Base-by-base conservation (phyloP, 2,329 filamentous ascomycete genomes). In the Phialocephala sp. region DNA sequence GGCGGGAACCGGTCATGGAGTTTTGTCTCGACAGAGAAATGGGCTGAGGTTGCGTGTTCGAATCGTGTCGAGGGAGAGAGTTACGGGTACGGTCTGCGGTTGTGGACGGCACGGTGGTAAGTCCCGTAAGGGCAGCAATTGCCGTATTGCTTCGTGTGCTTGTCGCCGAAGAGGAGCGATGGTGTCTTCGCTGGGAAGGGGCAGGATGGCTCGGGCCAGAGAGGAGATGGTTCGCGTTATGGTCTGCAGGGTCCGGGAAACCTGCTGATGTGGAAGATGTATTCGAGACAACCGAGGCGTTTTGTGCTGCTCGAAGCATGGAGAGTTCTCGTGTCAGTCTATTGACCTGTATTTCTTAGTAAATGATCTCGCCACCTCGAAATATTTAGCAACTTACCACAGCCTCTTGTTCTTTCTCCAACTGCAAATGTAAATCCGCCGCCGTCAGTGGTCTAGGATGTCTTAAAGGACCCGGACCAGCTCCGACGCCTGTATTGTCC, bases 361-460 rank as follows among this genome's bases (percentile, higher is more conserved):
- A n/a, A 2, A 32, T 55, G 58, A 11, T 43, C 41, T 9, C 22
- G 12, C 32, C 14, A 58, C 5, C 1, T n/a, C 2, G 35, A 9
- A 54, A 6, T 18, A 36, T n/a, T 22, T 18, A 24, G 27, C 32
- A 50, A 52, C 88, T 69, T 84, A 95, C 94, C 73, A 97, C 90
- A 41, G 93, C 92, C 79, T 98, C 94, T 74, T 98, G 94, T 76
- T 98, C 94, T 78, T 96, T 95, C 79, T 98, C 94, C 32, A 97
- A 84, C 80, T 97, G 88, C 66, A 91, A 84, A 78, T 97, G 93
- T 67, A 98, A 84, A 77, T 98, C 94, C 3, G 93, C 91, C 1
- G 93, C 89, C 0, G 94, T 97, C 77, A 97, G 81, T 3, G 94
- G 94, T 41, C 92, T 87, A 6, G 94, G 94, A 77, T 97, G 94